phyloP scores from a whole-genome alignment of 1,284 basidiomycete genomes.

The Limonomyces culmigenus region DNA sequence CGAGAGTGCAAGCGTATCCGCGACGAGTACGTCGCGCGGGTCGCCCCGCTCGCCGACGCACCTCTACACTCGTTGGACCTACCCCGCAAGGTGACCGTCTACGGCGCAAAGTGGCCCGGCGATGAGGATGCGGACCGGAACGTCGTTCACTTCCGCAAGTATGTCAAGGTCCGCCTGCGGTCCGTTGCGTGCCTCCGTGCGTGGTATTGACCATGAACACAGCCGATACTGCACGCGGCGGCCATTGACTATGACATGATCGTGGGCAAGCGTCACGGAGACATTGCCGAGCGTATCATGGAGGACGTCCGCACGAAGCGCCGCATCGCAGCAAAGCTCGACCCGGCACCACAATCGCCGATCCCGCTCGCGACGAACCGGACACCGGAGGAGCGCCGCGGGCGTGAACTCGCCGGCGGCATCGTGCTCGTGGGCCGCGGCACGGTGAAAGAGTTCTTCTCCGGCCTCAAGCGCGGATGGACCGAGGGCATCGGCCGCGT shows the following conservation, averaged over 20 bases:
- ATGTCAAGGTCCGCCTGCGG: slow-evolving; percentile 76
- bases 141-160: slow-evolving; percentile 83
- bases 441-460: slow-evolving; percentile 89
- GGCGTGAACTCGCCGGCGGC: slow-evolving; percentile 66
- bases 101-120: slow-evolving; percentile 82
- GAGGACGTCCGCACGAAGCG: slow-evolving; percentile 54
- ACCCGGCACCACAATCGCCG: slow-evolving; percentile 24
- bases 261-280: slow-evolving; percentile 72
- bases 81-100: slow-evolving; percentile 75
- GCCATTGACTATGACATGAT: slow-evolving; percentile 86
- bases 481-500: slow-evolving; percentile 52
- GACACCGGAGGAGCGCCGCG: slow-evolving; percentile 35
- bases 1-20: slow-evolving; percentile 63
- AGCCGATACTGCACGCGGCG: slow-evolving; percentile 91
- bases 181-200: slow-evolving; percentile 5
- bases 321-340: slow-evolving; percentile 44
- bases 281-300: slow-evolving; percentile 62
- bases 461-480: slow-evolving; percentile 78
- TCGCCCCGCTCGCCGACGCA: slow-evolving; percentile 60
- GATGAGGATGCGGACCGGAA: slow-evolving; percentile 85
- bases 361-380: slow-evolving; percentile 41
- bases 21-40: slow-evolving; percentile 64
- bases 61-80: slow-evolving; percentile 49
- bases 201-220: too few relatives aligned
- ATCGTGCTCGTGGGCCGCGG: slow-evolving; percentile 80